Base-by-base conservation (phyloP, 257 asterid species). In the Capsicum chinense region DNA sequence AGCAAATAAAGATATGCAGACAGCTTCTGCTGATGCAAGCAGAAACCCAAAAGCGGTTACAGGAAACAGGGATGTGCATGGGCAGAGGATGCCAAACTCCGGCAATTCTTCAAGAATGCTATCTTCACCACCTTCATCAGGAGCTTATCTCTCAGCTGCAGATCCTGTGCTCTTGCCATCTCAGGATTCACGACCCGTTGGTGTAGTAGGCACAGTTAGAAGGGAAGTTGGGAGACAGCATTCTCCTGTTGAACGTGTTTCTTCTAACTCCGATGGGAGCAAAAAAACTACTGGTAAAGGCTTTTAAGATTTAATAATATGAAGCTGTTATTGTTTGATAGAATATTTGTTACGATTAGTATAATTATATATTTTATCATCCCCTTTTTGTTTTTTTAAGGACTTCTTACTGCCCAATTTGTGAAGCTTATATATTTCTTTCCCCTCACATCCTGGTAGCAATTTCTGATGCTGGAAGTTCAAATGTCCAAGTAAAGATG, bases 91-190 rank as follows among this genome's bases (percentile, higher is more conserved):
- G 69, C 85, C 82, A 83, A 85, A 86, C 79, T 84, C 83, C 68
- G 82, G 83, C 82, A 87, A 83, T 86, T 68, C 56, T 79, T 86
- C 83, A 74, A 74, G 79, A 76, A 81, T 86, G 76, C 35, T 81
- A 76, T 87, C 89, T 87, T 86, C 90, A 37, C 83, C 87, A 67
- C 81, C 90, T 84, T 84, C 90, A 84, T 85, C 92, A 48, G 91
- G 82, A 83, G 80, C 89, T 84, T 64, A 74, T 86, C 79, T 88
- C 58, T 88, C 92, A 80, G 87, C 94, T 82, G 86, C 92, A 83
- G 90, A 89, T 85, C 90, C 91, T 12, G 85, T 88, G 79, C 83
- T 79, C 42, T 69, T 88, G 62, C 89, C 92, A 76, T 87, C 96
- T 86, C 93, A 90, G 84, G 92, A 89, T 85, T 79, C 83, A 78